These are phyloP conservation scores for Pseudogymnoascus sp. DNA, from an alignment of 2,329 filamentous ascomycete species.

Conservation along the genomic window DNA sequence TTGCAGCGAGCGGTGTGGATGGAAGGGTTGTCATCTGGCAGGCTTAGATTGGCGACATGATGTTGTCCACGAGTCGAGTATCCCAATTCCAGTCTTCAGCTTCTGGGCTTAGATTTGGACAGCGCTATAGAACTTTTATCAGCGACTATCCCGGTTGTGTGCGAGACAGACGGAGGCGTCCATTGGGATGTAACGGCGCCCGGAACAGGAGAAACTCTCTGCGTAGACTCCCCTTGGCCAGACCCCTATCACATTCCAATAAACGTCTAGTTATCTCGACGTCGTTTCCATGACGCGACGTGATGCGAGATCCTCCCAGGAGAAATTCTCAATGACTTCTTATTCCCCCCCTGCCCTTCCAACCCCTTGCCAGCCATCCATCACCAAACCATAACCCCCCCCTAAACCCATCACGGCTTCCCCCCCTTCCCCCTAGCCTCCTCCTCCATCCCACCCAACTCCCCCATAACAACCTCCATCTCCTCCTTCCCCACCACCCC, in stretches of 20 bases:
- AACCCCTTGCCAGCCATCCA: neutral
- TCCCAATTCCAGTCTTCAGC: neutral
- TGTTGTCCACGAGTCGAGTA: neutral
- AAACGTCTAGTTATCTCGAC: neutral
- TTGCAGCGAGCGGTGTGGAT: constrained; percentile 69
- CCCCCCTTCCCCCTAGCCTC: neutral
- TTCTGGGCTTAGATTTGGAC: neutral
- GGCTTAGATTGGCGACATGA: constrained; percentile 34
- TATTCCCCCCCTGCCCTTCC: neutral
- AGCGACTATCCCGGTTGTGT: neutral
- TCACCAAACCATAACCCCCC: neutral
- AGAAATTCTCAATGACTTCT: neutral
- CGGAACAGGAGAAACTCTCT: neutral
- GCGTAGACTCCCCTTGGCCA: neutral
- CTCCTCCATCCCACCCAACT: neutral
- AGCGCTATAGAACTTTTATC: neutral
- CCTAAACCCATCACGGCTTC: neutral
- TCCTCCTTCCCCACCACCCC: neutral
- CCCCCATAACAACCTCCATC: neutral
- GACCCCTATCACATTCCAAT: neutral
- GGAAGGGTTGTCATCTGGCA: constrained; percentile 75
- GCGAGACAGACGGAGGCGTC: neutral
- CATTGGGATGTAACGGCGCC: neutral
- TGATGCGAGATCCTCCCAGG: neutral
- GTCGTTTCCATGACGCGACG: neutral